Percentiles rank a stretch among this genome's conserved stretches.
phyloP scores from a whole-genome alignment of 2,329 filamentous ascomycete genomes.

The Pseudonectria foliicola region DNA sequence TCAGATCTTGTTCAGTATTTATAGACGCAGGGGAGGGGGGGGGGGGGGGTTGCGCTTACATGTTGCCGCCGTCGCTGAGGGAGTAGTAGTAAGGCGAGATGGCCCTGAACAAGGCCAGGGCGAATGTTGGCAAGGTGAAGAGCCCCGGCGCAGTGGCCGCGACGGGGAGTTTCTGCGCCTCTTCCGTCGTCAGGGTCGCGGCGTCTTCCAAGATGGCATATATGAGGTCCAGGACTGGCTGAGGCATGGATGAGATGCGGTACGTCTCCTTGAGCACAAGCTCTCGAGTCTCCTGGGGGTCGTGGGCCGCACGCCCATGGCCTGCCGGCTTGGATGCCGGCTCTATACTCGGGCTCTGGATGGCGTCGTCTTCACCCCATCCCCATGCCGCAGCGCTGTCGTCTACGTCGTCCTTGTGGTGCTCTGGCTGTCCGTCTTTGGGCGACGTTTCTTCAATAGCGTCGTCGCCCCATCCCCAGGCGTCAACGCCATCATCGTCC shows the following conservation, averaged over 20 bases:
- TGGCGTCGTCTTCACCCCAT: conserved; percentile 65
- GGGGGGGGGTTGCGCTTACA: conserved; percentile 37
- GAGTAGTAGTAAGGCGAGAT: conserved; percentile 69
- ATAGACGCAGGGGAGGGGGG: neutral
- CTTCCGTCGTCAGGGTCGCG: conserved; percentile 49
- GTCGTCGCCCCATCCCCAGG: conserved; percentile 79
- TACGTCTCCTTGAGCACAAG: conserved; percentile 80
- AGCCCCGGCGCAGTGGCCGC: conserved; percentile 61
- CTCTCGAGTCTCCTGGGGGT: conserved; percentile 44
- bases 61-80: conserved; percentile 53
- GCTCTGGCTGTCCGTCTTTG: conserved; percentile 7
- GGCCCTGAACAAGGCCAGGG: conserved; percentile 72
- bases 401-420: conserved; percentile 32
- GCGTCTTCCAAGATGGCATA: conserved; percentile 53
- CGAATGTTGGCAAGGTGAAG: conserved; percentile 64
- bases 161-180: conserved; percentile 49
- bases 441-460: conserved; percentile 18
- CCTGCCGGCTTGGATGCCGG: conserved; percentile 11
- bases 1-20: too few species aligned
- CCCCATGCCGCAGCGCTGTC: conserved; percentile 68
- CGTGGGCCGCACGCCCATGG: conserved; percentile 10
- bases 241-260: conserved; percentile 80
- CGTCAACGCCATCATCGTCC: conserved; percentile 49
- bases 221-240: conserved; percentile 65
- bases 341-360: conserved; percentile 9